phyloP scores from a whole-genome alignment of 306 rosid species.

The Acacia melanoxylon region DNA sequence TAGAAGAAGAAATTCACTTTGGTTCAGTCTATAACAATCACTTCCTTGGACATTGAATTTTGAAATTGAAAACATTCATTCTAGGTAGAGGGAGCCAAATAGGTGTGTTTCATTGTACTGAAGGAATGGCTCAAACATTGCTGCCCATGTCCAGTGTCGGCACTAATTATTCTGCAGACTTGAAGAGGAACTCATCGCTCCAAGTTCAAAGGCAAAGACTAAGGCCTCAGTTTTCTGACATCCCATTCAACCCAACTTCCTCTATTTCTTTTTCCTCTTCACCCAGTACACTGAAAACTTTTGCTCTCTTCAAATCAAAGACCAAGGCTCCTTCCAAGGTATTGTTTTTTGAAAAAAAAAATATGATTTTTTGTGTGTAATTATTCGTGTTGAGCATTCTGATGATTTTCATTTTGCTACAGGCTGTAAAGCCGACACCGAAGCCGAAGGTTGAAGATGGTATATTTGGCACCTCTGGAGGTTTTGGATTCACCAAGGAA shows the following conservation, averaged over 20 bases:
- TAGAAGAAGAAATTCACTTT: slow-evolving; percentile 7
- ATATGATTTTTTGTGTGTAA: neutral
- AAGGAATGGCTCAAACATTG: slow-evolving; percentile 88
- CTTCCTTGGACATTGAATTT: neutral
- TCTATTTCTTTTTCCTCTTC: slow-evolving; percentile 34
- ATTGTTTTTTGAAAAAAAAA: neutral
- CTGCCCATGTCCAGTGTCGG: slow-evolving; percentile 72
- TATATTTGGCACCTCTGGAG: slow-evolving; percentile 93
- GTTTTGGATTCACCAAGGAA: slow-evolving; percentile 95
- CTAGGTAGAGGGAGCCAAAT: neutral
- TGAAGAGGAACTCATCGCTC: slow-evolving; percentile 62
- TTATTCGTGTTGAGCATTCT: slow-evolving; percentile 6
- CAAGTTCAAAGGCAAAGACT: slow-evolving; percentile 58
- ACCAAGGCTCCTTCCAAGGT: slow-evolving; percentile 90
- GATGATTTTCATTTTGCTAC: slow-evolving; percentile 14
- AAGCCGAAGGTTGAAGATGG: slow-evolving; percentile 94
- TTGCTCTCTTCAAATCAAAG: slow-evolving; percentile 79
- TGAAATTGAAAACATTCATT: neutral
- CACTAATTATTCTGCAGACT: slow-evolving; percentile 44
- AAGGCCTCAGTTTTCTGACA: slow-evolving; percentile 54
- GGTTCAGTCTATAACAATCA: slow-evolving; percentile 26
- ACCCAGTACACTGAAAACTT: slow-evolving; percentile 42
- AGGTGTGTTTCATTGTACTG: neutral
- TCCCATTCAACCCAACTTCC: slow-evolving; percentile 48
- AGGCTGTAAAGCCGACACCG: slow-evolving; percentile 55